Base-by-base conservation (phyloP, 192 early-diverging fungal genomes). In the Linnemannia schmuckeri region DNA sequence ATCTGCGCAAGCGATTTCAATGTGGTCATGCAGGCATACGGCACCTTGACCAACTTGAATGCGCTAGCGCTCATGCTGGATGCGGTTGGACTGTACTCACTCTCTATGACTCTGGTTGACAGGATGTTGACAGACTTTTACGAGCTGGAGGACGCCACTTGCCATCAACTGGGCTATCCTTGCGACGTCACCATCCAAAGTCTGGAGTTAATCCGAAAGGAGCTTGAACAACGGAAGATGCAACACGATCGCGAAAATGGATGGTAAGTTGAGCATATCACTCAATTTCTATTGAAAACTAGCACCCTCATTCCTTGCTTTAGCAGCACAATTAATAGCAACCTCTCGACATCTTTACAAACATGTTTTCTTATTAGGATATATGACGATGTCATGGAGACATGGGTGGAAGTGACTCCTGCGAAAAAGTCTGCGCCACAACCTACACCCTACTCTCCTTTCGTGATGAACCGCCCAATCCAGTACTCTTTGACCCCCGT, bases 361-460 rank as follows among this genome's bases (percentile, higher is more conserved):
- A 69, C 4, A 69, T 47, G 20, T 70, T 8, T 73, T 6, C 0
- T 57, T 71, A 15, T 52, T 72, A 87, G 85, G 85, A 27, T 22
- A 24, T 87, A 81, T 49, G 85, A 87, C 22, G 76, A 74, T 17
- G 22, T 87, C 1, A 27, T 87, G 40, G 85, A 76, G 3, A 80
- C 81, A 18, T 87, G 85, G 85, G 79, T 87, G 5, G 71, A 81
- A 41, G 55, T 24, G 13, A 49, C 73, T 18, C 77, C 30, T 38
- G 47, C 9, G 37, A 47, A 70, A 1, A 37, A 33, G 30, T 8
- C 24, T 1, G 15, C 44, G 22, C 13, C 72, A 0, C 15, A 20
- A 4, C 12, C 24, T 33, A 47, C 33, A 30, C 46, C n/a, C 12
- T 1, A 66, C 9, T 74, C 72, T 27, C 73, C 54, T 6, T 70